phyloP scores from a whole-genome alignment of 176 grass and related monocot species.

The Aegilops longissima region DNA sequence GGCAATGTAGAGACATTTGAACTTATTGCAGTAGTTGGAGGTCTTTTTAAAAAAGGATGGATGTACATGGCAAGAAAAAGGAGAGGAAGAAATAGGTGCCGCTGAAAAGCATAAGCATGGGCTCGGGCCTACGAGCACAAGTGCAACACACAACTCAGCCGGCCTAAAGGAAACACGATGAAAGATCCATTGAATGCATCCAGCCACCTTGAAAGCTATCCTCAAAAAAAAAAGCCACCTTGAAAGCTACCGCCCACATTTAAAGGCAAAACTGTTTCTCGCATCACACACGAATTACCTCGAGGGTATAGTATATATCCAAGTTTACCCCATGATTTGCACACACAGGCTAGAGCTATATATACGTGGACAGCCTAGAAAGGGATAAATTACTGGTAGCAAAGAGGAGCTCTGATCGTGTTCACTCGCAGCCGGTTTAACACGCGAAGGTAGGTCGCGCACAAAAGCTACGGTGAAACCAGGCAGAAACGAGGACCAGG shows the following conservation, averaged over 20 bases:
- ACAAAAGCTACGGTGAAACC: neutral
- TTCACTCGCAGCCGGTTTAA: neutral
- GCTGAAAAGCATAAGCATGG: neutral
- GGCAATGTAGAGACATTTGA: neutral
- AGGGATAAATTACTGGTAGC: neutral
- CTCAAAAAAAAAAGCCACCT: neutral
- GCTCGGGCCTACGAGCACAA: neutral
- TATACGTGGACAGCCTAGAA: no score
- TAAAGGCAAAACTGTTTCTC: slow-evolving; percentile 14
- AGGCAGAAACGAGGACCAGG: slow-evolving; percentile 39
- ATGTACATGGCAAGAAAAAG: neutral
- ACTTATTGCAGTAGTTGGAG: neutral
- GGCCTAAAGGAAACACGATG: slow-evolving; percentile 39
- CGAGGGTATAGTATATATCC: no score
- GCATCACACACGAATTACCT: neutral
- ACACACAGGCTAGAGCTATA: neutral
- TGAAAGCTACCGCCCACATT: slow-evolving; percentile 25
- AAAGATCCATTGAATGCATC: slow-evolving; percentile 30
- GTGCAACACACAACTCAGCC: slow-evolving; percentile 15
- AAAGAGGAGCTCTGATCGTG: neutral
- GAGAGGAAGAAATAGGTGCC: neutral
- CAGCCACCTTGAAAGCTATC: slow-evolving; percentile 36
- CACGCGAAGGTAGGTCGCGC: neutral
- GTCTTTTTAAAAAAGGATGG: neutral
- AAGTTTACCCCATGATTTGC: neutral